Base-by-base conservation (phyloP, 768 basidiomycete species). In the Hydnomerulius pinastri region DNA sequence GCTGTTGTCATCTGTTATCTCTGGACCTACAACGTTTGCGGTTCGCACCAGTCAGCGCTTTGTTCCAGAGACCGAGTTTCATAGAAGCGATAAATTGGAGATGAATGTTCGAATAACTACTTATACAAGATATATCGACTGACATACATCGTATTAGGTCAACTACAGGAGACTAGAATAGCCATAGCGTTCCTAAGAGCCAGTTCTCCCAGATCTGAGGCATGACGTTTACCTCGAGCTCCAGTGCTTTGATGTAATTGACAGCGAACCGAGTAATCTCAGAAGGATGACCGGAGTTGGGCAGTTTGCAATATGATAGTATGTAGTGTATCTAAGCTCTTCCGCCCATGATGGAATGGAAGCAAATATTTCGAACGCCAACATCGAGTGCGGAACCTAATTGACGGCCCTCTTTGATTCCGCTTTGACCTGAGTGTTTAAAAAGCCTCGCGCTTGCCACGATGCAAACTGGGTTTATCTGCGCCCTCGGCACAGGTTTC, bases 361-460 rank as follows among this genome's bases (percentile, higher is more conserved):
- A 35, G 33, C 33, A 35, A 35, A 35, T 35, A 17, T n/a, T n/a
- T 17, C 12, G 4, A 25, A 29, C 28, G 17, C 18, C 18, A 5
- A 24, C 7, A 32, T 32, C 8, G 15, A 32, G 33, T 12, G 33
- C 33, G 17, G 12, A 5, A 17, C 12, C 5, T 35, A 13, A 17
- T 13, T 35, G 33, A n/a, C 17, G 17, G 17, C 17, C 11, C 12
- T 17, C 13, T 28, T 41, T 35, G 5, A 5, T 12, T 13, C 5
- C 33, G 13, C 33, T 35, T 12, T 4, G 17, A 5, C 33, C 33
- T 35, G 33, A 20, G 20, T 5, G 39, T 21, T 43, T 25, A 25
- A 41, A 42, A 51, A 44, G 35, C 48, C 51, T 49, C 46, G 43
- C 42, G 51, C 49, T 6, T 46, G 6, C 41, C 47, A 40, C 49